phyloP scores from a whole-genome alignment of 306 rosid species.

The Cicer bijugum region DNA sequence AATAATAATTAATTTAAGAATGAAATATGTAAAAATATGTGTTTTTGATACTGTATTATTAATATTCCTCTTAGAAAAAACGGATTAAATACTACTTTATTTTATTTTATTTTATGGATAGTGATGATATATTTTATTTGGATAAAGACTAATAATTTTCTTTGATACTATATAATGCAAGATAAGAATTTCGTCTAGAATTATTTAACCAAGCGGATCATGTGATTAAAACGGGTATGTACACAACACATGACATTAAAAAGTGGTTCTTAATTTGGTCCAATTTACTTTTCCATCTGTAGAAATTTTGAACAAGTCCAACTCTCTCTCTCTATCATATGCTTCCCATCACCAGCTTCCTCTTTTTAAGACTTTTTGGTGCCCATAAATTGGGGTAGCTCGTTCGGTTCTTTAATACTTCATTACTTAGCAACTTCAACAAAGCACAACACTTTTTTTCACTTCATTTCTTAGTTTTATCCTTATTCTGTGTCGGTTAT shows the following conservation, averaged over 20 bases:
- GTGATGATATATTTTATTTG: too few species aligned
- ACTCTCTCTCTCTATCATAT: background rate
- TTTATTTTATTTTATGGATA: too few species aligned
- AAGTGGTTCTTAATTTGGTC: constrained; percentile 14
- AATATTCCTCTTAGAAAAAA: too few species aligned
- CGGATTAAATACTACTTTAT: too few species aligned
- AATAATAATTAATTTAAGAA: too few species aligned
- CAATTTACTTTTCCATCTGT: background rate
- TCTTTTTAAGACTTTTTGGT: constrained; percentile 14
- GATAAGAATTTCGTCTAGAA: background rate
- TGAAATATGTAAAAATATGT: too few species aligned
- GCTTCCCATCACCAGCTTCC: background rate
- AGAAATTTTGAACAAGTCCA: constrained; percentile 31
- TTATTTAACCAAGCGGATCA: background rate
- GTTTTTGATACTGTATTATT: too few species aligned
- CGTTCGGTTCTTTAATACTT: constrained; percentile 16
- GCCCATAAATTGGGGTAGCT: constrained; percentile 54
- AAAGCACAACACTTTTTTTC: background rate
- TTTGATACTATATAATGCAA: background rate
- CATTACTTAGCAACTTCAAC: constrained; percentile 7
- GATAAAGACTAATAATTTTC: too few species aligned
- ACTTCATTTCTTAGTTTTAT: background rate
- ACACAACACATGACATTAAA: background rate
- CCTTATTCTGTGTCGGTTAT: constrained; percentile 26
- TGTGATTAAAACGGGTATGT: background rate